Base-by-base conservation (phyloP, 768 basidiomycete genomes). In the Mrakia gelida region DNA sequence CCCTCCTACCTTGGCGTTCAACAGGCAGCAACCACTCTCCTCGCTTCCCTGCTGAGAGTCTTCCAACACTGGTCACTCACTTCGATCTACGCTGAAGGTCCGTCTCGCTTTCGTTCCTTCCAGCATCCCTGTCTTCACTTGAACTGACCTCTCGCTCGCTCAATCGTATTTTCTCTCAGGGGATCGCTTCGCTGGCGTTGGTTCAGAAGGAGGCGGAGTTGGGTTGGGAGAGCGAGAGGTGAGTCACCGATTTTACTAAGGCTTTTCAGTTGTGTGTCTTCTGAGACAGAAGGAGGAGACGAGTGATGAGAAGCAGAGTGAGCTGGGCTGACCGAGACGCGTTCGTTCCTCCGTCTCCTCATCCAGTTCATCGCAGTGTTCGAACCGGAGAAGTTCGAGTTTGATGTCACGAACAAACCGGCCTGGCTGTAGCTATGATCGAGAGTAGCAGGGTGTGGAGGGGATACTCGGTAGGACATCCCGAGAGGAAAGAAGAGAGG, bases 161-260 rank as follows among this genome's bases (percentile, higher is more conserved):
- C 23, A n/a, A n/a, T n/a, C n/a, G 8, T 13, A 2, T 1, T 52
- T 72, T 18, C 30, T 16, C 16, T 71, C 8, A 56, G 52, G 74
- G 2, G 65, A 65, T 67, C 45, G 74, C 5, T 75, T 75, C 41
- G 61, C 74, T 23, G 65, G 61, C 4, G 41, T 43, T 26, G 61
- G 62, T 15, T 65, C 74, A 13, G 65, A 75, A 52, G 74, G 61
- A 16, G 79, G 80, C 0, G 82, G 83, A 8, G 77, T 83, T 16
- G 83, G 82, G 11, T 81, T 82, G 63, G 81, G 81, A 5, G 82
- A 82, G 1, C 75, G 82, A 73, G 82, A 84, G 79, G 82, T 83
- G 4, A 61, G 54, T 68, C 21, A 8, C 16, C n/a, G 11, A 23
- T 13, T 28, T 26, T 1, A 4, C 21, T 5, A 63, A 11, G 38